phyloP scores from a whole-genome alignment of 2,329 filamentous ascomycete genomes.

The Phoma sp. region DNA sequence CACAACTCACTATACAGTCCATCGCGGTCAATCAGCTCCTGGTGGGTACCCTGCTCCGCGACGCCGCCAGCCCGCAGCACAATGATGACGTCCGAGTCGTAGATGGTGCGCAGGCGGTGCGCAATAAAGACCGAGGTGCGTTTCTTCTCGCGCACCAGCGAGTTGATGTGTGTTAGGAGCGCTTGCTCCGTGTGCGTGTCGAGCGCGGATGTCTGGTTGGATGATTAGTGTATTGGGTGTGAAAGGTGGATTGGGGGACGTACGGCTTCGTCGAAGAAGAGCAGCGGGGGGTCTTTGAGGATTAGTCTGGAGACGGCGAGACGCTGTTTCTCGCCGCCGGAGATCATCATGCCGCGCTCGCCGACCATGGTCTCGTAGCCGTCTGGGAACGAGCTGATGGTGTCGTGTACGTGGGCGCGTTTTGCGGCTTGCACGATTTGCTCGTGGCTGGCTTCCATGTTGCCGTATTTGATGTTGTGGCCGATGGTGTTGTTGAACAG shows the following conservation, averaged over 20 bases:
- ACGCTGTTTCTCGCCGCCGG: conserved; percentile 91
- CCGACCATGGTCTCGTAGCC: conserved; percentile 91
- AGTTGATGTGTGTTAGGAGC: conserved; percentile 89
- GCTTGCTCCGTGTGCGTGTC: conserved; percentile 94
- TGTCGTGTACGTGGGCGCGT: conserved; percentile 81
- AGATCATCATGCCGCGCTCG: conserved; percentile 96
- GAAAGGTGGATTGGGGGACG: conserved; percentile 35
- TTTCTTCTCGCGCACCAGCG: conserved; percentile 84
- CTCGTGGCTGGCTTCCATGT: conserved; percentile 75
- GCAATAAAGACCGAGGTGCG: conserved; percentile 95
- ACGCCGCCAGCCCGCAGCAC: conserved; percentile 84
- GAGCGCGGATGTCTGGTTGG: conserved; percentile 73
- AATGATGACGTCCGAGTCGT: conserved; percentile 89
- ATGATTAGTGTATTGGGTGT: neutral
- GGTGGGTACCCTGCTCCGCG: conserved; percentile 88
- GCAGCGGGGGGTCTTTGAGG: conserved; percentile 84
- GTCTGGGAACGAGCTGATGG: conserved; percentile 76
- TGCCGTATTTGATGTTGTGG: conserved; percentile 94
- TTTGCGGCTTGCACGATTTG: conserved; percentile 78
- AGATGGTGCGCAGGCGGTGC: conserved; percentile 90
- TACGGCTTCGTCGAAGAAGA: conserved; percentile 93
- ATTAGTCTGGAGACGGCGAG: conserved; percentile 83
- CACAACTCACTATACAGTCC: conserved; percentile 89
- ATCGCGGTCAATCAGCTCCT: conserved; percentile 76
- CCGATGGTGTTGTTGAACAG: conserved; percentile 96